A percentile compares a stretch with the other conserved stretches of the same genome.
These are phyloP conservation scores for Pouteria campechiana DNA, from an alignment of 179 eudicot species.

Conservation along the genomic window DNA sequence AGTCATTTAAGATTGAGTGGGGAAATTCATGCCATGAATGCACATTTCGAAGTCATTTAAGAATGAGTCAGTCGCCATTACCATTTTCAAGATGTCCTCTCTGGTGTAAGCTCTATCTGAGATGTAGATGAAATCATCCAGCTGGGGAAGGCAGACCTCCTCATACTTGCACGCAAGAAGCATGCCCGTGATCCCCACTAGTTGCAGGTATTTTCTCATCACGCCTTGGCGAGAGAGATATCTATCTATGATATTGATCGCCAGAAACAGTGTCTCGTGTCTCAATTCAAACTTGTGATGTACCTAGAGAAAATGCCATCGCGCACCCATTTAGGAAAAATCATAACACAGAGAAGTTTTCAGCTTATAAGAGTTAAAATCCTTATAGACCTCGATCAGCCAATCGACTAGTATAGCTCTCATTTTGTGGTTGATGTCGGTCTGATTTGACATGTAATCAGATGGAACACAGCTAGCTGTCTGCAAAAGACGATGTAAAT, in stretches of 20 bases:
- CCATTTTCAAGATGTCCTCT: constrained; percentile 73
- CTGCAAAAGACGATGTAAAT: constrained; percentile 22
- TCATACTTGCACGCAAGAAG: constrained; percentile 43
- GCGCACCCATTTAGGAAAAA: too few relatives aligned
- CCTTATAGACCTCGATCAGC: too few relatives aligned
- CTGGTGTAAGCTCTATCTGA: constrained; percentile 75
- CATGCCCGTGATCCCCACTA: constrained; percentile 37
- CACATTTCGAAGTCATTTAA: too few relatives aligned
- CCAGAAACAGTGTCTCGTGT: constrained; percentile 76
- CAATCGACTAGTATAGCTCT: background rate
- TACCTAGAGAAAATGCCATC: too few relatives aligned
- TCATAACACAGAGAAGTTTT: too few relatives aligned
- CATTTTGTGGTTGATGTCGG: too few relatives aligned
- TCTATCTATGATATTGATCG: constrained; percentile 76
- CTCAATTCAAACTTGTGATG: constrained; percentile 81
- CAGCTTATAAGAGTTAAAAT: too few relatives aligned
- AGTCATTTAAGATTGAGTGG: too few relatives aligned
- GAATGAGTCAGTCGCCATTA: constrained; percentile 6
- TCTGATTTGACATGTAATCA: too few relatives aligned
- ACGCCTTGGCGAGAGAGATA: constrained; percentile 57
- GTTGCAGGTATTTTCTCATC: too few relatives aligned
- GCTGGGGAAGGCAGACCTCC: constrained; percentile 38
- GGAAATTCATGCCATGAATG: too few relatives aligned
- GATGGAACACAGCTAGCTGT: constrained; percentile 34
- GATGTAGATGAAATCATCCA: constrained; percentile 64